Evolutionary conservation across 768 basidiomycete genomes (phyloP).

Genomic region (Mycena venus): DNA sequence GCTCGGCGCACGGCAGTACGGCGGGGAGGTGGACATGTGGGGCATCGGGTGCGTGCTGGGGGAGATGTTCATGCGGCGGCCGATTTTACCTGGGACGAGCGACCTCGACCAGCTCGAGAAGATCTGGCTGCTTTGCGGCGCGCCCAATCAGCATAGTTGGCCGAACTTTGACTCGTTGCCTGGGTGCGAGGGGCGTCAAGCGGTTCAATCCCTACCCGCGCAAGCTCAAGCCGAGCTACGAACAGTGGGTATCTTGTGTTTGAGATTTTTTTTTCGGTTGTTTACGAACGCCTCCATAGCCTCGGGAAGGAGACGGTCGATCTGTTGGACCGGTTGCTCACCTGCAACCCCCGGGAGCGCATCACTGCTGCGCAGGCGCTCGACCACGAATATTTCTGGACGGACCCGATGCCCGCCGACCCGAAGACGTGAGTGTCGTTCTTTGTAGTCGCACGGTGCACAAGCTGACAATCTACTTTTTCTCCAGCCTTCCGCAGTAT

Average conservation of each 20-base stretch:
- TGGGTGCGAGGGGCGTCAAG: constrained; percentile 84
- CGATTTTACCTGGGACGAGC: constrained; percentile 88
- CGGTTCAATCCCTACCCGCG: constrained; percentile 64
- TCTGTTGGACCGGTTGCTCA: constrained; percentile 84
- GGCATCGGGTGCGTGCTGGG: constrained; percentile 98
- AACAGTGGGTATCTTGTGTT: constrained; percentile 63
- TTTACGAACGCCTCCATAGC: constrained; percentile 49
- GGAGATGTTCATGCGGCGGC: constrained; percentile 92
- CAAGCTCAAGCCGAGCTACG: constrained; percentile 69
- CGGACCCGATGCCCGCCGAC: constrained; percentile 88
- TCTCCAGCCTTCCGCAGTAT: constrained; percentile 74
- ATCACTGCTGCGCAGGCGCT: constrained; percentile 90
- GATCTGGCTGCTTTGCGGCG: constrained; percentile 92
- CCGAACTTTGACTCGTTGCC: constrained; percentile 82
- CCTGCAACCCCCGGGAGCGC: constrained; percentile 86
- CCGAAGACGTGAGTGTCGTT: constrained; percentile 73
- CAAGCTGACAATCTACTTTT: background rate
- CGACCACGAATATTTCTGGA: constrained; percentile 96
- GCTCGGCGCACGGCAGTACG: constrained; percentile 90
- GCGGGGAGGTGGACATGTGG: constrained; percentile 97
- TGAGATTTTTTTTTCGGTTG: constrained; percentile 6
- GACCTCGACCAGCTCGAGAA: constrained; percentile 94
- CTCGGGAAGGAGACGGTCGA: constrained; percentile 83
- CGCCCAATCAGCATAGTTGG: constrained; percentile 87
- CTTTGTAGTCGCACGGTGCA: background rate